Percentiles rank a stretch among this genome's conserved stretches.
These are phyloP conservation scores for Calocybe gangraenosa DNA, from an alignment of 768 basidiomycete species.

Conservation along the genomic window DNA sequence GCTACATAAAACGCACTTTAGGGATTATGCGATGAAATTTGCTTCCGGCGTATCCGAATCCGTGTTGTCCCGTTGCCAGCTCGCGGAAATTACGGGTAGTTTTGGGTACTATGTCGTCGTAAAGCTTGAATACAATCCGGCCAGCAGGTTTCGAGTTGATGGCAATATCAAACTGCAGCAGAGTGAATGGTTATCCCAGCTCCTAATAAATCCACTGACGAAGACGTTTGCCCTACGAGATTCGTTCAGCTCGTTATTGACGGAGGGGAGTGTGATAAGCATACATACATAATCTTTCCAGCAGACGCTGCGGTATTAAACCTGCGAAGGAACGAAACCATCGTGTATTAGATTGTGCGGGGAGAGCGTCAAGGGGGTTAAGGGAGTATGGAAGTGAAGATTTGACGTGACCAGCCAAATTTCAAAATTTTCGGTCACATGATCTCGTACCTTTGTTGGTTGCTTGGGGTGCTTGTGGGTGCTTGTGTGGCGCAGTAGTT, in stretches of 20 bases:
- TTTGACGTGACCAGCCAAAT: not conserved
- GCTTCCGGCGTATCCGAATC: constrained; percentile 69
- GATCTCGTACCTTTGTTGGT: not conserved
- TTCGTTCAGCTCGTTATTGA: constrained; percentile 5
- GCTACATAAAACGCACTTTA: constrained; percentile 32
- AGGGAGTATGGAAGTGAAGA: not conserved
- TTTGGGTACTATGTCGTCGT: constrained; percentile 77
- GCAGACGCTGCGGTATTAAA: constrained; percentile 46
- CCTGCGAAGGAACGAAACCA: constrained; percentile 49
- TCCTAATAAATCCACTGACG: constrained; percentile 19
- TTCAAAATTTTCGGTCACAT: constrained; percentile 11
- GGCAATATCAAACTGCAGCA: constrained; percentile 54
- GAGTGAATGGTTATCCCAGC: not conserved
- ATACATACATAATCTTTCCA: constrained; percentile 32
- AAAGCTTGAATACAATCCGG: constrained; percentile 79
- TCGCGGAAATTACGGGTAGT: constrained; percentile 82
- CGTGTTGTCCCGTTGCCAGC: constrained; percentile 61
- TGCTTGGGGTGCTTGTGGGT: not conserved
- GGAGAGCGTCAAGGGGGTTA: not conserved
- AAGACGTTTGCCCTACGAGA: constrained; percentile 34
- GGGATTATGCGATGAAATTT: constrained; percentile 75
- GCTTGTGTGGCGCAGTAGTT: not conserved
- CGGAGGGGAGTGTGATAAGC: constrained; percentile 13
- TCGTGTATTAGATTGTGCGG: constrained; percentile 18
- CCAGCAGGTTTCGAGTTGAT: constrained; percentile 60